Evolutionary conservation across 768 basidiomycete species (phyloP), one percentile per base, ranked within the genome.

Genomic region (Mycena vulgaris): DNA sequence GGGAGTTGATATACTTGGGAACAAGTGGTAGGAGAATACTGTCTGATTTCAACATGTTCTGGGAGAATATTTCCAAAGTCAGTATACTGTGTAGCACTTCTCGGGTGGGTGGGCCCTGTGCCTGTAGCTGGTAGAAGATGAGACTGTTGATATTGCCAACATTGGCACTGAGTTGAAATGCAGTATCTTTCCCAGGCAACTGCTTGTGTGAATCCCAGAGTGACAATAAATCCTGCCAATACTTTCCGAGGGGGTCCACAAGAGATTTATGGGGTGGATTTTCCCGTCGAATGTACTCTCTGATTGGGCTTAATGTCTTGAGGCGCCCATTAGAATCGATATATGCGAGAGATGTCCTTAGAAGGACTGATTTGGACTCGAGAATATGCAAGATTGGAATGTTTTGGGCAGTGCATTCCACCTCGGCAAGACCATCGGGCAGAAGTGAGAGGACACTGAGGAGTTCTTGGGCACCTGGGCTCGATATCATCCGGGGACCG

Each of bases 21-120:
- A 60, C 27, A 1, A 60, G 19, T 3, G 58, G 40, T 23, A 60
- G 17, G 5, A 60, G 45, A 21, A 47, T 31, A 35, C 42, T 47
- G 25, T 60, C 58, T 8, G 58, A 33, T 23, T 47, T 60, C 16
- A 60, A 37, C 58, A 60, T 60, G 17, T 13, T 21, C 13, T 37
- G 58, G 30, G 58, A 60, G 45, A 60, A 60, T 30, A n/a, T 21
- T 23, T 40, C 30, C 45, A 60, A 60, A 60, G 40, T 19, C 5
- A 60, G 30, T 19, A 60, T 60, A 30, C 42, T 33, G 45, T 60
- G 40, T 23, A 60, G 39, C 31, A 23, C 23, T 31, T 60, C 28
- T 13, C 8, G 30, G n/a, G 11, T n/a, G 19, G 33, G 58, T 10
- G 58, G 2, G 39, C 28, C 30, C 42, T 47, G 11, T 11, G 42